Conservation (phyloP, 2,329 filamentous ascomycete genomes). For the Trichoderma harzianum region DNA sequence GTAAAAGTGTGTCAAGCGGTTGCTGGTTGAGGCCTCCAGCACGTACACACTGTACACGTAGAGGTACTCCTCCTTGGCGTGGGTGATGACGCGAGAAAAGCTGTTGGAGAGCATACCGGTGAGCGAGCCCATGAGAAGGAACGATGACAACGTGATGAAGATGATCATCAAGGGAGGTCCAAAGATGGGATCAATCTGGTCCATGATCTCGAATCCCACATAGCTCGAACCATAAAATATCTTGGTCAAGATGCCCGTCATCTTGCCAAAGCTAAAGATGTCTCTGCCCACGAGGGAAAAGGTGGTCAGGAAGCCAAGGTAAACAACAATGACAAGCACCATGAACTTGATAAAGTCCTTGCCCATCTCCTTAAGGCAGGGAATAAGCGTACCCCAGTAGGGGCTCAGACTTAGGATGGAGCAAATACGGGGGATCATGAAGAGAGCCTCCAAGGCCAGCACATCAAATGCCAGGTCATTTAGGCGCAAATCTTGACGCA, state of each 20-base stretch:
- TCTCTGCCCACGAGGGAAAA: constrained; percentile 76
- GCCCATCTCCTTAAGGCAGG: constrained; percentile 89
- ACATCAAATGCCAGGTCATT: constrained; percentile 83
- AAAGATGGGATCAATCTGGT: constrained; percentile 56
- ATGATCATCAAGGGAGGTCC: constrained; percentile 64
- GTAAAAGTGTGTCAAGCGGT: constrained; percentile 66
- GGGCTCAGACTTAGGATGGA: constrained; percentile 82
- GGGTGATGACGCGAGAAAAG: constrained; percentile 61
- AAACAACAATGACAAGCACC: constrained; percentile 76
- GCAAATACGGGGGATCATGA: constrained; percentile 85
- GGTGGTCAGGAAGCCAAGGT: constrained; percentile 84
- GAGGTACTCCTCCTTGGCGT: constrained; percentile 71
- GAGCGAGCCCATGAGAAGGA: constrained; percentile 73
- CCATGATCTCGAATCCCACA: constrained; percentile 68
- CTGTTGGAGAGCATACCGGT: constrained; percentile 77
- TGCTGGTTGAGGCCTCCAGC: constrained; percentile 64
- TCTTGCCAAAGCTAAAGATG: constrained; percentile 59
- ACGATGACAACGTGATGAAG: constrained; percentile 74
- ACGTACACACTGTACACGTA: constrained; percentile 70
- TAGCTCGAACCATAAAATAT: constrained; percentile 78
- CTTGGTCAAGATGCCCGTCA: constrained; percentile 74
- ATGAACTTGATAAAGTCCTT: constrained; percentile 87
- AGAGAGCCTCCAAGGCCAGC: constrained; percentile 81
- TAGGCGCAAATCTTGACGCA: constrained; percentile 56
- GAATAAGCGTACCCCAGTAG: constrained; percentile 87